Percentiles rank a stretch among this genome's conserved stretches.
phyloP scores from a whole-genome alignment of 148 eudicot genomes.

The Vaccinium macrocarpon region DNA sequence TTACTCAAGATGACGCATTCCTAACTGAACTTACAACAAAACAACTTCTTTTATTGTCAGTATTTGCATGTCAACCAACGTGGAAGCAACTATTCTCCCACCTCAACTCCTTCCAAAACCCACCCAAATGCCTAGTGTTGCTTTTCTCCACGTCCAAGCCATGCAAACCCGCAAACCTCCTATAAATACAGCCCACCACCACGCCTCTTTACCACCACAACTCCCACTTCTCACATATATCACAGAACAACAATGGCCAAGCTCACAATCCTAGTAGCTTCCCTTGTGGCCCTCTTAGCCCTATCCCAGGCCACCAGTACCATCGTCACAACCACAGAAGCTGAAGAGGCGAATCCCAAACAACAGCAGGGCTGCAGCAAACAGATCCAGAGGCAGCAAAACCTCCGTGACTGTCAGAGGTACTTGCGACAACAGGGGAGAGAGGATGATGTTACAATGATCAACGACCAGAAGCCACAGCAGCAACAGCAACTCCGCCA shows the following conservation, averaged over 20 bases:
- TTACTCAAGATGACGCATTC: not conserved
- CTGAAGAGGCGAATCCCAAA: not conserved
- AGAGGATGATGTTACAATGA: not conserved
- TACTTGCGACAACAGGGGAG: conserved; percentile 18
- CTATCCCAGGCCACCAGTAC: conserved; percentile 17
- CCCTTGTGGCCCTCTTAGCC: conserved; percentile 16
- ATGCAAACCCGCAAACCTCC: conserved; percentile 16
- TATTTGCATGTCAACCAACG: conserved; percentile 9
- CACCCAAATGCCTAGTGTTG: conserved; percentile 5
- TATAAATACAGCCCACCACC: conserved; percentile 20
- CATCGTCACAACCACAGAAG: conserved; percentile 15
- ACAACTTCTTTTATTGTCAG: not conserved
- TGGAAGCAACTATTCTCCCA: not conserved
- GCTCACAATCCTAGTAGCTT: conserved; percentile 1
- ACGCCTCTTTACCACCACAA: not conserved
- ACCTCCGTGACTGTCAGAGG: conserved; percentile 29
- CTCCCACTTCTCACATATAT: not conserved
- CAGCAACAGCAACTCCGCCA: conserved; percentile 21
- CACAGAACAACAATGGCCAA: conserved; percentile 12
- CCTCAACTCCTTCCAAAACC: not conserved
- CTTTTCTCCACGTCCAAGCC: conserved; percentile 18
- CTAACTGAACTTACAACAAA: not conserved
- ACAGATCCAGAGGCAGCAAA: conserved; percentile 26
- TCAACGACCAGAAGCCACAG: conserved; percentile 8
- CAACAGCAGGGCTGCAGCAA: conserved; percentile 23